Conservation (phyloP, 2,329 filamentous ascomycete species). For the Trichophyton schoenleinii region DNA sequence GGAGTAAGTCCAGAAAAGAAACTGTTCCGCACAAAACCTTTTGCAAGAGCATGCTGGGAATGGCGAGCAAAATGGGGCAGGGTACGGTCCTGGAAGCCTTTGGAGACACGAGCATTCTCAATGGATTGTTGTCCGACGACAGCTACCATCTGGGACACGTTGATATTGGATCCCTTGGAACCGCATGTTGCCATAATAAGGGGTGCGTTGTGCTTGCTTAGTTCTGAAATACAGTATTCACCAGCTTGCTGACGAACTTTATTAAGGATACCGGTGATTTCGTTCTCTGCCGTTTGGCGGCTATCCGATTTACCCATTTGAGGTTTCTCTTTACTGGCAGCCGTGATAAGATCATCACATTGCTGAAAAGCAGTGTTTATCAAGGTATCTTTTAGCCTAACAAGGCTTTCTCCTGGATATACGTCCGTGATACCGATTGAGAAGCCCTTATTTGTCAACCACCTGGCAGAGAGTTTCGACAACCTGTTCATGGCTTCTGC, state of each 20-base stretch:
- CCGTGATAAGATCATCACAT: slow-evolving; percentile 70
- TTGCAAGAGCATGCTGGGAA: slow-evolving; percentile 78
- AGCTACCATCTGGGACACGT: slow-evolving; percentile 98
- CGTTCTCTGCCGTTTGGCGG: slow-evolving; percentile 81
- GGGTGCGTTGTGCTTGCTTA: slow-evolving; percentile 85
- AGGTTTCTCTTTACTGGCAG: slow-evolving; percentile 67
- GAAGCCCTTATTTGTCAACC: slow-evolving; percentile 81
- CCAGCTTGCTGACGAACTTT: slow-evolving; percentile 85
- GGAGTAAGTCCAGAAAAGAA: slow-evolving; percentile 88
- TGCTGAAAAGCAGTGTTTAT: slow-evolving; percentile 66
- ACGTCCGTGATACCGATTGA: slow-evolving; percentile 95
- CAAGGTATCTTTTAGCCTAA: slow-evolving; percentile 59
- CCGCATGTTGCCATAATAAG: slow-evolving; percentile 95
- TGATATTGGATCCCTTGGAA: slow-evolving; percentile 93
- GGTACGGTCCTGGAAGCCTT: slow-evolving; percentile 92
- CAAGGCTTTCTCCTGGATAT: slow-evolving; percentile 62
- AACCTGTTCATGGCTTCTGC: slow-evolving; percentile 88
- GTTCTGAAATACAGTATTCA: slow-evolving; percentile 74
- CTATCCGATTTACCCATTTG: slow-evolving; percentile 79
- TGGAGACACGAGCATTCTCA: slow-evolving; percentile 75
- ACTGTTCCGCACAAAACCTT: slow-evolving; percentile 93
- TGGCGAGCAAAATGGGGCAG: slow-evolving; percentile 93
- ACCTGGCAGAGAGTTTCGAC: slow-evolving; percentile 77
- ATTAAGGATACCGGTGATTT: slow-evolving; percentile 80
- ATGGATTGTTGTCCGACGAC: slow-evolving; percentile 98